These are phyloP conservation scores for Jatropha podagrica DNA, from an alignment of 441 rosid genomes.

Conservation along the genomic window DNA sequence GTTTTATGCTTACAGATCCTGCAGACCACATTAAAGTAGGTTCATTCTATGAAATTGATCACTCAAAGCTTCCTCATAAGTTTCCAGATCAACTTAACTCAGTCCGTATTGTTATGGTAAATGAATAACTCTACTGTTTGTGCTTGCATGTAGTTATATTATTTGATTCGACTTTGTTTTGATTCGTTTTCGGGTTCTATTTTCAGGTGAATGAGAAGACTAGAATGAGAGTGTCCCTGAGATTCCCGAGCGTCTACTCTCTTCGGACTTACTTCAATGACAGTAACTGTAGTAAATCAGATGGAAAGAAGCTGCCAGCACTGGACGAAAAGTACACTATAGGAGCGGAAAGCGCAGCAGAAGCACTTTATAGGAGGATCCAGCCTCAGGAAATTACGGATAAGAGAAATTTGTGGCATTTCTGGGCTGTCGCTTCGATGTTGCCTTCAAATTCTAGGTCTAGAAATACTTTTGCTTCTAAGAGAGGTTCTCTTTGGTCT, in stretches of 20 bases:
- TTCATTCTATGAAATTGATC: constrained; percentile 76
- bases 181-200: not conserved
- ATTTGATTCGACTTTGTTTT: not conserved
- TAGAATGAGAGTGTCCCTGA: constrained; percentile 50
- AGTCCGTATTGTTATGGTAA: constrained; percentile 73
- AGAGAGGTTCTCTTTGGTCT: constrained; percentile 51
- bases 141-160: not conserved
- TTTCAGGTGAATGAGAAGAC: constrained; percentile 71
- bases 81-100: constrained; percentile 62
- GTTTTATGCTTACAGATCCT: constrained; percentile 26
- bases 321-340: constrained; percentile 65
- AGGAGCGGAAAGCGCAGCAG: constrained; percentile 57
- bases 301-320: constrained; percentile 49
- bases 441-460: not conserved
- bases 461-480: constrained; percentile 14
- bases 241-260: constrained; percentile 66
- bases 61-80: constrained; percentile 48
- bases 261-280: constrained; percentile 50
- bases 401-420: constrained; percentile 45
- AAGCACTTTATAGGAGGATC: constrained; percentile 62
- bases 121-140: not conserved
- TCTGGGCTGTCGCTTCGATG: constrained; percentile 52
- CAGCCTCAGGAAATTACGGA: constrained; percentile 48
- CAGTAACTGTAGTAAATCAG: constrained; percentile 29
- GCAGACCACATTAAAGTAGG: constrained; percentile 59